Evolutionary conservation across 768 basidiomycete genomes (phyloP), one percentile per base, ranked within the genome.

Genomic region (Lactarius evosmus): DNA sequence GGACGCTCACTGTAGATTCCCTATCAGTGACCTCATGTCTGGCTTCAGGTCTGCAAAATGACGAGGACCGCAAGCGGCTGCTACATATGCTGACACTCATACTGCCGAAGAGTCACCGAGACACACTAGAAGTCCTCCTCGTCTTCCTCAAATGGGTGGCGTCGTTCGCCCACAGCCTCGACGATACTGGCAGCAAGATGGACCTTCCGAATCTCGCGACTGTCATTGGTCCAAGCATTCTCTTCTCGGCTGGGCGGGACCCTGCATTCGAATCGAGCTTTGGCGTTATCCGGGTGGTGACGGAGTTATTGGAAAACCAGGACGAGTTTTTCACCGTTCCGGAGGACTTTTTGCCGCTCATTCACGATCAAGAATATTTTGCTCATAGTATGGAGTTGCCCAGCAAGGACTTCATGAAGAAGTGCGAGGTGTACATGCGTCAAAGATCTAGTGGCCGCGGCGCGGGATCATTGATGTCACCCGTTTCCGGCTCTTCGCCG

Each of bases 91-190:
- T 95, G 17, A 88, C 89, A 46, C 78, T 95, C 61, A 79, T 98
- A 8, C 78, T 99, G 71, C 97, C 97, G 36, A 94, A 93, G 77
- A 84, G 85, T 66, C 93, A 99, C 74, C 88, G 97, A 67, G 97
- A 99, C 75, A 98, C 96, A 22, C 86, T 97, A 85, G 97, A 99
- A 76, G 93, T 97, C 56, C 79, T 99, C 56, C 98, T 97, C 72
- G 95, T 97, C 33, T 99, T 99, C 79, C 82, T 99, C 69, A 97
- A 98, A 76, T 99, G 97, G 97, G 97, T 99, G 12, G 96, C 96
- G 11, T 97, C 95, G 2, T 99, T 99, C 74, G 94, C 97, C 55
- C 96, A 99, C 75, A 86, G 95, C 79, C 95, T 98, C 71, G 93
- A 95, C 69, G 92, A 93, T 72, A 98, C 96, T 0, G 95, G 95